Evolutionary conservation across 2,329 filamentous ascomycete genomes (phyloP), one percentile per base, ranked within the genome.

Genomic region (Raffaelea ambrosiae): DNA sequence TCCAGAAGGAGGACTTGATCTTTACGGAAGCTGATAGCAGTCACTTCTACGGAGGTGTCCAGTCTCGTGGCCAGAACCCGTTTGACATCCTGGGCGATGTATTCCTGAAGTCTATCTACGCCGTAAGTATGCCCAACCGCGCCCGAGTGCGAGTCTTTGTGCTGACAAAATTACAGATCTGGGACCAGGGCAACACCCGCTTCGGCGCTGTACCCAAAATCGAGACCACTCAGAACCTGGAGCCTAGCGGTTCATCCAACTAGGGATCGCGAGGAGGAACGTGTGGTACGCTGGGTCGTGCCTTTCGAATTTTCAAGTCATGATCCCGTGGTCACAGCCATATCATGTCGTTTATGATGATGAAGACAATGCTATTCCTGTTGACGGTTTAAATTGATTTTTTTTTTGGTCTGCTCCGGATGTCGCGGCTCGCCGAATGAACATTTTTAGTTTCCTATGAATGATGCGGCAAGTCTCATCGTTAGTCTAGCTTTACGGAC

Each of bases 11-110:
- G 52, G 79, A 83, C 56, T 62, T 85, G 11, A 68, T 71, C 1
- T 84, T 83, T 53, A 72, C 77, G 2, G 67, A 73, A 46, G 71
- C 72, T 1, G 74, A 73, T 11, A 67, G 72, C 43, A 74, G 72
- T 3, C 73, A 72, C 60, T 71, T 74, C 56, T 86, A 81, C 57
- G 83, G 82, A 5, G 80, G 78, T 3, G 77, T 86, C 29, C 81
- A 86, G 65, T 80, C 74, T 44, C 72, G 79, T 39, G 81, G 81
- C 3, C 63, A 66, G 46, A 66, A 76, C 60, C 58, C 65, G 3
- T 81, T 84, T 55, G 80, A 84, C 58, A 83, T 86, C 40, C 66
- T 82, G 16, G 82, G 81, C 5, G 79, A 78, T 54, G 74, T 73
- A 2, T 82, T 81, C 58, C 61, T 86, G 61, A 83, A 83, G 68